Evolutionary conservation across 768 basidiomycete species (phyloP).

Genomic region (Lanmaoa rubissima): DNA sequence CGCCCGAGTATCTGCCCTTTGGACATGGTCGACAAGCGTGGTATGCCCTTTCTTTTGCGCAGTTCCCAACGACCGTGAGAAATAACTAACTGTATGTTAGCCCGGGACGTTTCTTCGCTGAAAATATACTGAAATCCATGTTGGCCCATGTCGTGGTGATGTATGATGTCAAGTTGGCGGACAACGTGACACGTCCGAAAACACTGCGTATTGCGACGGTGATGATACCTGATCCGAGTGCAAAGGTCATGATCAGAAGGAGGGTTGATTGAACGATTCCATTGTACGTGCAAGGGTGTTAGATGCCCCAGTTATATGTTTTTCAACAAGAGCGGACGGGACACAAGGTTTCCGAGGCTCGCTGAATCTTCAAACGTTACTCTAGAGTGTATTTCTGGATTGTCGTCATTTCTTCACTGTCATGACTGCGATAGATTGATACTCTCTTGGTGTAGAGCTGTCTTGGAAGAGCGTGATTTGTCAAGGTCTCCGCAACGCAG

Average conservation of each 20-base stretch:
- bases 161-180: conserved; percentile 9
- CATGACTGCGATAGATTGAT: too few species aligned
- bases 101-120: conserved; percentile 17
- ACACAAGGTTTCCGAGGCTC: background rate
- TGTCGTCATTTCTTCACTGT: background rate
- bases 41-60: too few species aligned
- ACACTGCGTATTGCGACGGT: background rate
- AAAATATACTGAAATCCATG: conserved; percentile 9
- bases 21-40: background rate
- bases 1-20: too few species aligned
- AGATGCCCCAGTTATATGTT: background rate
- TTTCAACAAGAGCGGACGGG: too few species aligned
- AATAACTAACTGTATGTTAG: background rate
- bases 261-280: background rate
- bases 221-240: background rate
- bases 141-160: conserved; percentile 11
- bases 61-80: too few species aligned
- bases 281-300: too few species aligned
- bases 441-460: too few species aligned
- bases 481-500: too few species aligned
- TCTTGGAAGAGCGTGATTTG: too few species aligned
- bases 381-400: background rate
- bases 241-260: background rate
- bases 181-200: background rate
- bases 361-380: background rate